A percentile compares a stretch with the other conserved stretches of the same genome.
Evolutionary conservation across 108 stramenopile genomes (phyloP).

Genomic region (Pseudonitzschia multiseries): DNA sequence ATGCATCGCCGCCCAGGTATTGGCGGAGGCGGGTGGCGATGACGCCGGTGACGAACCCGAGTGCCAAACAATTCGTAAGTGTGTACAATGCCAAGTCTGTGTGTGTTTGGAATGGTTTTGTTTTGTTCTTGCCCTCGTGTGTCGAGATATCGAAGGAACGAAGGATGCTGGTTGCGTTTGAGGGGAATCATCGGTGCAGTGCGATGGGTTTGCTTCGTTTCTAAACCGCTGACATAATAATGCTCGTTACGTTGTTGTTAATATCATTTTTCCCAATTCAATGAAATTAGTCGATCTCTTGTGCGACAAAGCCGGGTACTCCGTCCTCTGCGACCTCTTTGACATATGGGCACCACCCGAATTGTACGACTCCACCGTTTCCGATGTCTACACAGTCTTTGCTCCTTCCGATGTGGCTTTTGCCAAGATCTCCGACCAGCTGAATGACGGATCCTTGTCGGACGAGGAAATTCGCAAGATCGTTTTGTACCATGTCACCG

Average conservation of each 20-base stretch:
- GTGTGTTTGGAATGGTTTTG: no score
- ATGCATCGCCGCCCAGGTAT: background rate
- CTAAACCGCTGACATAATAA: no score
- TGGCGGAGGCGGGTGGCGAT: background rate
- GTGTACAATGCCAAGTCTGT: background rate
- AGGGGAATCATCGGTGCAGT: no score
- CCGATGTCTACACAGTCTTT: background rate
- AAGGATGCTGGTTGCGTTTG: no score
- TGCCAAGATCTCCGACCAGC: background rate
- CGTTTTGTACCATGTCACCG: background rate
- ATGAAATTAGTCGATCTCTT: background rate
- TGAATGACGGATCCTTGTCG: background rate
- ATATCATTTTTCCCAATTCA: no score
- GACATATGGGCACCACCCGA: background rate
- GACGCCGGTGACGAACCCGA: background rate
- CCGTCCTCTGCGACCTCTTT: background rate
- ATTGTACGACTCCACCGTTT: background rate
- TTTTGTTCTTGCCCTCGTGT: no score
- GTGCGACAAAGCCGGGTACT: background rate
- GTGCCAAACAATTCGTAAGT: background rate
- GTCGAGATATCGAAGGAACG: no score
- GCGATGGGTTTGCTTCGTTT: no score
- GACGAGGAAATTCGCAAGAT: background rate
- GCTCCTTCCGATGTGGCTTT: background rate
- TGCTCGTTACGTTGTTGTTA: no score